Base-by-base conservation (phyloP, 805 yeast species). In the Candida broadrunensis region DNA sequence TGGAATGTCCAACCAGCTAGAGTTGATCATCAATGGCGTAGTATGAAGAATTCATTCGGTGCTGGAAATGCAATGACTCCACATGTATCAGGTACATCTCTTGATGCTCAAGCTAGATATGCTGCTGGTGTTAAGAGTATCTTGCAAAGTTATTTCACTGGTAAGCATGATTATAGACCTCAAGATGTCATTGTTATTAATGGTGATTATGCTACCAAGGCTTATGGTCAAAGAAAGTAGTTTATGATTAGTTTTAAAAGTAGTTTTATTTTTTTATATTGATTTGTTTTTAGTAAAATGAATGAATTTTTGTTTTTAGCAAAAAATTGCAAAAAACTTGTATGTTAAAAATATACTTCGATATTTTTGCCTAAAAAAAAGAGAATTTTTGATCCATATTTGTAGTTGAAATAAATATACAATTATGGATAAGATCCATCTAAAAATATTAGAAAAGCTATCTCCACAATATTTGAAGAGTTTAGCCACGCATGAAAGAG, bases 1-100 rank as follows among this genome's bases (percentile, higher is more conserved):
- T 85, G 91, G 88, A 75, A 55, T 69, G 83, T 83, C n/a, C 95
- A 85, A 63, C 95, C 95, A 33, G 86, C 91, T 20, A 88, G 89
- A 48, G 66, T 69, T 40, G 74, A 73, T 60, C 89, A 84, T 56
- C 89, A 89, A 49, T 85, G 93, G 93, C 74, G 88, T 72, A 41
- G 70, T 9, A 76, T 84, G 80, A 57, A 67, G 36, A 83, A 83
- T 75, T 67, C 75, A 54, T 76, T 72, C 49, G 84, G 83, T 44
- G 85, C 78, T 27, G 91, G 91, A 49, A 85, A 86, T 53, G 91
- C 90, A 39, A 84, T 85, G 91, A 83, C 88, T 38, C 89, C 90
- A 16, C 93, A 85, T 58, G 77, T 81, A 51, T 80, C 87, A 39
- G 93, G 95, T 46, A 81, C 91, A 19, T 80, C 88, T 33, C 67